These are phyloP conservation scores for Amaranthus cruentus DNA, from an alignment of 148 eudicot genomes.

Conservation along the genomic window DNA sequence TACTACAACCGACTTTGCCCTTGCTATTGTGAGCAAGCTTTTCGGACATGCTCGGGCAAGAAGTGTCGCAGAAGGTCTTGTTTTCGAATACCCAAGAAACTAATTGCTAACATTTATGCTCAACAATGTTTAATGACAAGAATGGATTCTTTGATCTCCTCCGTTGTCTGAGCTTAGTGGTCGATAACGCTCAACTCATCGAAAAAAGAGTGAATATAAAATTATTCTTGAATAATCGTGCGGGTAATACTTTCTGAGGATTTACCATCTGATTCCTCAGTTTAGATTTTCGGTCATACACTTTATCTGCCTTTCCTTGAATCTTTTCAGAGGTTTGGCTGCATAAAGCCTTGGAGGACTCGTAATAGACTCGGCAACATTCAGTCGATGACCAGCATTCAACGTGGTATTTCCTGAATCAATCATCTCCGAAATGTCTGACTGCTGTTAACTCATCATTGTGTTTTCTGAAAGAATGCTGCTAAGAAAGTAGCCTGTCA, in stretches of 20 bases:
- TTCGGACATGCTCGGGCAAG: slow-evolving; percentile 84
- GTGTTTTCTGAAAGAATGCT: background rate
- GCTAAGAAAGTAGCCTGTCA: background rate
- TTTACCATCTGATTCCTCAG: background rate
- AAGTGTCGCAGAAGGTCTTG: slow-evolving; percentile 94
- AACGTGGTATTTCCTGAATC: background rate
- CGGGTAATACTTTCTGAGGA: background rate
- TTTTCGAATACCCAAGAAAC: slow-evolving; percentile 59
- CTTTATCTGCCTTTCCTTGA: background rate
- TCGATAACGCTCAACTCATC: background rate
- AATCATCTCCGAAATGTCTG: background rate
- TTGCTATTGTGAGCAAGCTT: slow-evolving; percentile 79
- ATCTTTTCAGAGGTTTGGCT: slow-evolving; percentile 7
- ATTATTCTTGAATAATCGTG: background rate
- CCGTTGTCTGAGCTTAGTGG: background rate
- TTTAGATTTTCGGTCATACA: background rate
- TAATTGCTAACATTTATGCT: slow-evolving; percentile 10
- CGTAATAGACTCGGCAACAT: background rate
- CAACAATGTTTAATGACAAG: background rate
- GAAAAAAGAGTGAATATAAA: background rate
- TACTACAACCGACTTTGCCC: slow-evolving; percentile 55
- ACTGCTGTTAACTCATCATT: background rate
- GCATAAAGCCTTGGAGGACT: background rate
- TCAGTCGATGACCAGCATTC: background rate
- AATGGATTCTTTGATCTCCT: background rate